phyloP scores from a whole-genome alignment of 2,329 filamentous ascomycete species.

The Aspergillus intermedius region DNA sequence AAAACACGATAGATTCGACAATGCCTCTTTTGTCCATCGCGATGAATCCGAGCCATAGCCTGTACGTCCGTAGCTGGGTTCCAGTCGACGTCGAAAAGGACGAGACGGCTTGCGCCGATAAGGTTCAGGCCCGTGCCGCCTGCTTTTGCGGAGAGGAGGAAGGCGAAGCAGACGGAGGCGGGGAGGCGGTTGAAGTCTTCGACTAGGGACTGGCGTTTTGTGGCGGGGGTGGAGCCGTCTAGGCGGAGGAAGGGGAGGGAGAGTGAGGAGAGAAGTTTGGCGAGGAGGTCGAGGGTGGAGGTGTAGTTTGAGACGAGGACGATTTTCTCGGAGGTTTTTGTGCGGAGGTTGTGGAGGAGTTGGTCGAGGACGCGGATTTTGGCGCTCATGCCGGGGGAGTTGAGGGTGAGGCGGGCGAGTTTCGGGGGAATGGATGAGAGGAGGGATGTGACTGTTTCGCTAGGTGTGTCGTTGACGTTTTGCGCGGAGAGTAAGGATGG shows the following conservation, averaged over 20 bases:
- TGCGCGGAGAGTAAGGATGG: conserved; percentile 55
- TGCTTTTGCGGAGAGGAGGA: conserved; percentile 66
- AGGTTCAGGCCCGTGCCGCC: conserved; percentile 65
- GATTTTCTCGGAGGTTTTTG: conserved; percentile 61
- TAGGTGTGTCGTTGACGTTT: conserved; percentile 42
- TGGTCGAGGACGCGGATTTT: conserved; percentile 63
- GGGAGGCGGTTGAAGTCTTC: conserved; percentile 62
- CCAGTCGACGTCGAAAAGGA: conserved; percentile 71
- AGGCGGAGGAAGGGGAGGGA: conserved; percentile 60
- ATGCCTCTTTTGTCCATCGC: conserved; percentile 62
- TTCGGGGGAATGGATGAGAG: conserved; percentile 51
- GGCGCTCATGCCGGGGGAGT: conserved; percentile 53
- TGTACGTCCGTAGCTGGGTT: conserved; percentile 68
- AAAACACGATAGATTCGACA: conserved; percentile 65
- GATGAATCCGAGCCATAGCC: conserved; percentile 68
- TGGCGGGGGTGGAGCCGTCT: conserved; percentile 59
- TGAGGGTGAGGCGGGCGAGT: conserved; percentile 45
- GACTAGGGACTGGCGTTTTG: conserved; percentile 61
- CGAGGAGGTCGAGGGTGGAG: conserved; percentile 62
- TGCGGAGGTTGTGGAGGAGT: conserved; percentile 55
- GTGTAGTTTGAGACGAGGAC: conserved; percentile 74
- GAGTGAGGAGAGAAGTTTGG: conserved; percentile 53
- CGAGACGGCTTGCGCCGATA: conserved; percentile 61
- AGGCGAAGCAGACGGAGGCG: conserved; percentile 56
- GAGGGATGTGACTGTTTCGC: conserved; percentile 42